Base-by-base conservation (phyloP, 208 protist species). In the Acanthamoeba lugdunensis region DNA sequence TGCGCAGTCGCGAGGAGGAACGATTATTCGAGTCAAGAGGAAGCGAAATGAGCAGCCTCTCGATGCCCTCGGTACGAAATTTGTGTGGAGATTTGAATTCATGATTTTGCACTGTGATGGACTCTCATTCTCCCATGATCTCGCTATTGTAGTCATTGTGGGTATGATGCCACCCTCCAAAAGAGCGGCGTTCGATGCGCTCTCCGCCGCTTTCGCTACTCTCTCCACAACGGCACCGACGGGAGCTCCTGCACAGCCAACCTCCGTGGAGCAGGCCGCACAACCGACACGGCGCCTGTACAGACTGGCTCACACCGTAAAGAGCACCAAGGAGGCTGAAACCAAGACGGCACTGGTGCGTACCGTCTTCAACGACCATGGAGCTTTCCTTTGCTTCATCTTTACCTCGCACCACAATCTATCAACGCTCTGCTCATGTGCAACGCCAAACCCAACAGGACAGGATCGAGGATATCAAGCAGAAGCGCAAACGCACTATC, bases 41-140 rank as follows among this genome's bases (percentile, higher is more conserved):
- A 90, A 90, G 84, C 52, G 84, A 21, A 90, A 63, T 71, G 84
- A 90, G 28, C 84, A 90, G 37, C 84, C 84, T 33, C 37, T 71
- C 9, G 84, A 90, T 50, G 13, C 84, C 1, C 58, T 90, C 4
- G 84, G 84, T 90, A 71, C 81, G 8, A 56, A 21, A 18, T 88
- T 41, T 48, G 8, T 48, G 41, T 0, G 41, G 7, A 9, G 41
- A 45, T 30, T 9, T n/a, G 56, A 41, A 4, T 58, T 85, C 30
- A 28, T 58, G n/a, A 33, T 77, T 41, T 77, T 18, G 0, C 52
- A 56, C 11, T 56, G 52, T 21, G 52, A 56, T 56, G 16, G 5
- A 84, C 45, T 30, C 48, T 7, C 6, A 79, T 30, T 14, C 75
- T 13, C 52, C 21, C 52, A 13, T 18, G 1, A 9, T 41, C 25